These are phyloP conservation scores for Leptomonas seymouri DNA, from an alignment of 208 protist genomes.

Conservation along the genomic window DNA sequence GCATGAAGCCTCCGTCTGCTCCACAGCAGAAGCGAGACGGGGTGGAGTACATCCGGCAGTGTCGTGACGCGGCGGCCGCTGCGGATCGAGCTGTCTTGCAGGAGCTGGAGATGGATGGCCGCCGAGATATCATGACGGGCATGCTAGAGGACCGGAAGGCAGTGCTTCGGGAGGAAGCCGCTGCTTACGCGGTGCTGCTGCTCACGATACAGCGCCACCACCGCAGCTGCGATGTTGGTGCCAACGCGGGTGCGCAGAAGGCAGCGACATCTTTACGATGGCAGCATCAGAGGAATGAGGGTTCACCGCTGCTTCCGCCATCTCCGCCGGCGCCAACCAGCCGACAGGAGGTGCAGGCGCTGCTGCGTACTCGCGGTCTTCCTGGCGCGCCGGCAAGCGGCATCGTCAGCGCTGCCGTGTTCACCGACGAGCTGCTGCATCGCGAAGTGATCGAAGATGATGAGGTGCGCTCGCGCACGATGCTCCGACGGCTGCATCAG, in stretches of 20 bases:
- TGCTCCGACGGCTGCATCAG: slow-evolving; percentile 20
- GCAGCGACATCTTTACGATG: not conserved
- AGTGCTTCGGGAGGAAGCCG: slow-evolving; percentile 16
- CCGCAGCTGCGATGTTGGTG: not conserved
- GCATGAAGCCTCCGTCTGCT: not conserved
- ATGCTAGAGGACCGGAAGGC: slow-evolving; percentile 20
- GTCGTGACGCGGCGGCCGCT: slow-evolving; percentile 2
- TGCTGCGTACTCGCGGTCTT: slow-evolving; percentile 21
- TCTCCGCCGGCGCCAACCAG: slow-evolving; percentile 20
- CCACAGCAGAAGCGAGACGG: not conserved
- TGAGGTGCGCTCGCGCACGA: slow-evolving; percentile 20
- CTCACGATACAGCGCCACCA: slow-evolving; percentile 5
- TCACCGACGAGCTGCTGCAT: slow-evolving; percentile 27
- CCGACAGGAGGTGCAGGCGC: slow-evolving; percentile 17
- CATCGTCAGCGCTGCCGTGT: slow-evolving; percentile 19
- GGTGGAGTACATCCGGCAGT: slow-evolving; percentile 5
- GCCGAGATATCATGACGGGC: not conserved
- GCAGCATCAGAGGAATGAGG: not conserved
- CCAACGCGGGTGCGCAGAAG: not conserved
- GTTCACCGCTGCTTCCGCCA: slow-evolving; percentile 13
- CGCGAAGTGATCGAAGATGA: slow-evolving; percentile 29
- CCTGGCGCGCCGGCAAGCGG: not conserved
- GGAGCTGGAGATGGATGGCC: slow-evolving; percentile 19
- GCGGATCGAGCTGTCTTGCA: slow-evolving; percentile 9
- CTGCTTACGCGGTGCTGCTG: slow-evolving; percentile 12